phyloP scores from a whole-genome alignment of 495 filamentous ascomycete genomes.

The Trichocladium antarcticum region DNA sequence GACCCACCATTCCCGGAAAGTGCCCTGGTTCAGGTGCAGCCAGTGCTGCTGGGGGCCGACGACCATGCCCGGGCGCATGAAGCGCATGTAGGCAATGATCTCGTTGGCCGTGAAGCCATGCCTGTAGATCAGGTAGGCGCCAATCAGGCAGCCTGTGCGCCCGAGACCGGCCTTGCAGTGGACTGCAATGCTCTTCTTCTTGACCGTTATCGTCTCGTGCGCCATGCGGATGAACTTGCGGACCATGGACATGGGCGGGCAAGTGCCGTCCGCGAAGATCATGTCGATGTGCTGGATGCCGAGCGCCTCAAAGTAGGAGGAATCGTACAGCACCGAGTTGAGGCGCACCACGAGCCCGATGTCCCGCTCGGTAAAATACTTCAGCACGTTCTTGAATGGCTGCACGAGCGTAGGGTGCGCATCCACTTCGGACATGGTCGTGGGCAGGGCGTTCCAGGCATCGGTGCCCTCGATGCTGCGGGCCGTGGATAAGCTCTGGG shows the following conservation, averaged over 20 bases:
- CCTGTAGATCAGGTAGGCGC: conserved; percentile 93
- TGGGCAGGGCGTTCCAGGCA: conserved; percentile 59
- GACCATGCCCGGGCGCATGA: conserved; percentile 99
- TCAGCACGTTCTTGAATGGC: conserved; percentile 90
- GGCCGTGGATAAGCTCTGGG: conserved; percentile 65
- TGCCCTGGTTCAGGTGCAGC: conserved; percentile 92
- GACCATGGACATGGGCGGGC: conserved; percentile 74
- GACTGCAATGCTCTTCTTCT: conserved; percentile 82
- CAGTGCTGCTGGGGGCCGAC: conserved; percentile 99
- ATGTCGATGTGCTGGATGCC: conserved; percentile 95
- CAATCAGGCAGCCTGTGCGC: conserved; percentile 89
- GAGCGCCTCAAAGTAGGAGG: conserved; percentile 87
- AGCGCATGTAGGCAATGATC: conserved; percentile 97
- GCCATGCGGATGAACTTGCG: conserved; percentile 88
- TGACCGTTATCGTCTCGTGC: conserved; percentile 82
- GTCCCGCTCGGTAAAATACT: conserved; percentile 73
- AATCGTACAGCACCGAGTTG: conserved; percentile 90
- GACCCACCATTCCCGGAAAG: conserved; percentile 96
- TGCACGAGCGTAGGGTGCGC: conserved; percentile 51
- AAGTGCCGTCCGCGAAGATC: conserved; percentile 99
- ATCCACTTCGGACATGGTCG: conserved; percentile 53
- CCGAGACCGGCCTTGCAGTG: conserved; percentile 97
- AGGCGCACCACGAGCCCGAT: conserved; percentile 90
- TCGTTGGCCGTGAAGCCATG: conserved; percentile 99
- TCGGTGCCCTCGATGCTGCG: conserved; percentile 60